phyloP scores from a whole-genome alignment of 1,139 yeast genomes.

The Geotrichum fermentans region DNA sequence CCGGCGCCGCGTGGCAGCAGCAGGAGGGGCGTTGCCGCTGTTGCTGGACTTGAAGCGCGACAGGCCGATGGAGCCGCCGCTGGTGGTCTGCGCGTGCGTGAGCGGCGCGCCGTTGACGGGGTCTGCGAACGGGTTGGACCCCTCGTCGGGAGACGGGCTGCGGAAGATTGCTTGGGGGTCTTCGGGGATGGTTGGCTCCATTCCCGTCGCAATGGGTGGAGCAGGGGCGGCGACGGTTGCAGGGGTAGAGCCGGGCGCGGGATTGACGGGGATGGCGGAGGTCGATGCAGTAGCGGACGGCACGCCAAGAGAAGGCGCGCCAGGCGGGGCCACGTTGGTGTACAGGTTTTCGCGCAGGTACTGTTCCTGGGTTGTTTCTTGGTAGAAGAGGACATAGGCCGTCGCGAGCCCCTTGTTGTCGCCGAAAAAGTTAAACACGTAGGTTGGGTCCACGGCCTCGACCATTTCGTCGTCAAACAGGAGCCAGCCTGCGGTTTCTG shows the following conservation, averaged over 20 bases:
- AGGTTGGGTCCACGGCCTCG: slow-evolving; percentile 76
- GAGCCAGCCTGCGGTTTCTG: slow-evolving; percentile 78
- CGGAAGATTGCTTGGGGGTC: not conserved
- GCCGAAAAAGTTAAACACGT: slow-evolving; percentile 83
- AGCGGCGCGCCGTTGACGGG: not conserved
- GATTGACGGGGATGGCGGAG: not conserved
- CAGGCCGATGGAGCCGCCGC: not conserved
- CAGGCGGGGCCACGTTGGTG: slow-evolving; percentile 1
- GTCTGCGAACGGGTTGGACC: not conserved
- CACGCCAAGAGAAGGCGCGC: no score
- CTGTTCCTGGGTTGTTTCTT: slow-evolving; percentile 31
- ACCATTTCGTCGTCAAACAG: slow-evolving; percentile 93
- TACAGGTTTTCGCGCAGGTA: slow-evolving; percentile 11
- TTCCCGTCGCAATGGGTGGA: no score
- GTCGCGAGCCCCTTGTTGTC: slow-evolving; percentile 84
- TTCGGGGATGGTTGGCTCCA: no score
- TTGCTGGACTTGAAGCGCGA: not conserved
- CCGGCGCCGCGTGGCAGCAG: not conserved
- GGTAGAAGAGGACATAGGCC: slow-evolving; percentile 83
- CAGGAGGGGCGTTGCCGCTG: not conserved
- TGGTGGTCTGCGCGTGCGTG: not conserved
- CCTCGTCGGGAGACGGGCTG: no score
- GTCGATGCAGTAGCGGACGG: no score
- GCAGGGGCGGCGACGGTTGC: no score
- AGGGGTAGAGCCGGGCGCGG: not conserved